A percentile compares a stretch with the other conserved stretches of the same genome.
These are phyloP conservation scores for Austropuccinia psidii DNA, from an alignment of 1,284 basidiomycete species.

Conservation along the genomic window DNA sequence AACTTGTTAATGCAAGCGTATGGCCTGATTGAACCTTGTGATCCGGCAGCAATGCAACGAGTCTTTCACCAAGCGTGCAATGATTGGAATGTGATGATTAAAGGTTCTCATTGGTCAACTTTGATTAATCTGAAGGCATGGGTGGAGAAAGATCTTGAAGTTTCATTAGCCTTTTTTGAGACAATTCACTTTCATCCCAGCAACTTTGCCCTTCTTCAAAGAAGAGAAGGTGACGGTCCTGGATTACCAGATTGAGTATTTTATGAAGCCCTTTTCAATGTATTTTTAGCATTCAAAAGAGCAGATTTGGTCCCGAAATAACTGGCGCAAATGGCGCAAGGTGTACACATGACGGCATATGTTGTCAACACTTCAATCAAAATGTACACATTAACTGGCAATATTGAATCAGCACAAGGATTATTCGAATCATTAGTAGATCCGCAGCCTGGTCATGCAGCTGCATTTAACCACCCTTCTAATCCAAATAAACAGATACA, in stretches of 20 bases:
- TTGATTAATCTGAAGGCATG: slow-evolving; percentile 86
- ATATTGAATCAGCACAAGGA: slow-evolving; percentile 62
- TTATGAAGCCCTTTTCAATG: slow-evolving; percentile 85
- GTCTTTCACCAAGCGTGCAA: slow-evolving; percentile 60
- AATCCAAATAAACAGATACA: too few relatives aligned
- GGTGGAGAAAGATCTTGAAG: slow-evolving; percentile 65
- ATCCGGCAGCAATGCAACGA: slow-evolving; percentile 65
- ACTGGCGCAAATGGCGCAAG: slow-evolving; percentile 58
- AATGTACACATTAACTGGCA: slow-evolving; percentile 67
- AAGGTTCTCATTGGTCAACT: slow-evolving; percentile 82
- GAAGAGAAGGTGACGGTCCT: slow-evolving; percentile 41
- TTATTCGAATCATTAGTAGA: slow-evolving; percentile 85
- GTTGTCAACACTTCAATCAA: slow-evolving; percentile 88
- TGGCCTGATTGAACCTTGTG: slow-evolving; percentile 74
- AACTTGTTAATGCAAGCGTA: slow-evolving; percentile 80
- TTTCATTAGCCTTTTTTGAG: slow-evolving; percentile 70
- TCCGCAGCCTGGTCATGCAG: slow-evolving; percentile 51
- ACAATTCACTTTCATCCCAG: slow-evolving; percentile 53
- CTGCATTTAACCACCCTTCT: slow-evolving; percentile 47
- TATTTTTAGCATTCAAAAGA: slow-evolving; percentile 68
- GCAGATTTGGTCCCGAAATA: slow-evolving; percentile 70
- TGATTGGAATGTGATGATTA: slow-evolving; percentile 57
- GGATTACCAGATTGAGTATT: slow-evolving; percentile 68
- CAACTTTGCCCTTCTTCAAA: neutral
- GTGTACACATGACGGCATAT: slow-evolving; percentile 87